Evolutionary conservation across 2,329 filamentous ascomycete genomes (phyloP), one percentile per base, ranked within the genome.

Genomic region (Stachybotrys elegans): DNA sequence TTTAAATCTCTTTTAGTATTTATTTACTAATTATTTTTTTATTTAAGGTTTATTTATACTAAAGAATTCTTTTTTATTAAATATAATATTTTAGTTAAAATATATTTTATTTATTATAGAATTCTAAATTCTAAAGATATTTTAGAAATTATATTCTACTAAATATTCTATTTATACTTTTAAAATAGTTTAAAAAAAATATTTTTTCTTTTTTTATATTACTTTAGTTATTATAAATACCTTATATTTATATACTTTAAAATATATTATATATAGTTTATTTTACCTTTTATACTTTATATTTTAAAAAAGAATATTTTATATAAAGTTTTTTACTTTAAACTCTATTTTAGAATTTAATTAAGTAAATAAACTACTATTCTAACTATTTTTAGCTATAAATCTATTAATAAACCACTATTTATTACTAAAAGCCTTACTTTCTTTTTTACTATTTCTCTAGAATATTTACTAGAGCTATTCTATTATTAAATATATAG

Each of bases 221-320:
- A 35, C 22, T 22, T 35, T 21, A 22, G n/a, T 37, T 25, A 29
- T 37, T 37, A 25, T 37, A 27, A 37, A 37, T 13, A 17, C 13
- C 38, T 27, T 37, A 13, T 43, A 22, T 35, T 36, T 37, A 37
- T 36, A 4, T 25, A 4, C 19, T 31, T 17, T 43, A 37, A 25
- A 35, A 43, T 20, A 36, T 31, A 7, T 31, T 5, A 13, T 31
- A 13, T 29, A 13, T 42, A 4, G 19, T 19, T 42, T 13, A 8
- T 25, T 13, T 42, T 42, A 37, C 13, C 40, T 42, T 43, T 17
- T 16, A 14, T 48, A 29, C 35, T 27, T 40, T 17, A 42, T 46
- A 20, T 22, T 9, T 21, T 39, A 9, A 42, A 46, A 41, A 36
- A 41, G 22, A 48, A 44, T 43, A 32, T 23, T 20, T 22, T 4